phyloP scores from a whole-genome alignment of 371 early-diverging fungal genomes.

The Circinella minor region DNA sequence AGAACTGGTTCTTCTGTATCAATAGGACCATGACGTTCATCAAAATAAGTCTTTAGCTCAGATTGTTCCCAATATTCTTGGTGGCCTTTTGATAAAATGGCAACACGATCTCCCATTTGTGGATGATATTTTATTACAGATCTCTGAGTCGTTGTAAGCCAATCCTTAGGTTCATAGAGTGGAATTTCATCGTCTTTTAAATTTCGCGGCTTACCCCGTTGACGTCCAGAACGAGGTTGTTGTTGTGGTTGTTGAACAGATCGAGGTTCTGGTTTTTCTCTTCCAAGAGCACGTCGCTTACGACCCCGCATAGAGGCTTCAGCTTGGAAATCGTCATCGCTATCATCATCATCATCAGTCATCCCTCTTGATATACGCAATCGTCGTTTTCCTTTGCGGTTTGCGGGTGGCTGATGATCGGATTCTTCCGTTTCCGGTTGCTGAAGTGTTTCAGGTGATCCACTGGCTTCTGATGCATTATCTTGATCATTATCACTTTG shows the following conservation, averaged over 20 bases:
- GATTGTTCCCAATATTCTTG: conserved; percentile 62
- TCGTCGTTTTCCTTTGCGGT: conserved; percentile 37
- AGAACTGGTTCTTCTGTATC: conserved; percentile 54
- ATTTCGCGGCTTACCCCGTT: conserved; percentile 18
- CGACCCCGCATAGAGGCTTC: conserved; percentile 25
- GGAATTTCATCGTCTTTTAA: conserved; percentile 40
- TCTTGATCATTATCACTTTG: too few species aligned
- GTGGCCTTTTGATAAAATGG: conserved; percentile 70
- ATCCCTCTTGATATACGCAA: conserved; percentile 19
- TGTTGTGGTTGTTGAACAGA: conserved; percentile 11
- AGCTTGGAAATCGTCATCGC: conserved; percentile 20
- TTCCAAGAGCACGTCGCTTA: conserved; percentile 15
- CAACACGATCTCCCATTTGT: conserved; percentile 70
- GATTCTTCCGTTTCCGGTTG: conserved; percentile 18
- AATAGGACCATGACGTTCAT: conserved; percentile 58
- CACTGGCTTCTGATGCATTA: conserved; percentile 28
- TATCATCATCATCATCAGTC: conserved; percentile 5
- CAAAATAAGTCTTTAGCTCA: conserved; percentile 53
- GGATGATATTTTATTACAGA: conserved; percentile 71
- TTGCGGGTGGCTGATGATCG: background rate
- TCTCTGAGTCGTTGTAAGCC: conserved; percentile 64
- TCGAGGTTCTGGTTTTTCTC: conserved; percentile 6
- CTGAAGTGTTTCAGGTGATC: conserved; percentile 23
- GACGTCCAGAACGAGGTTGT: background rate
- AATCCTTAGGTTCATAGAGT: conserved; percentile 56